phyloP scores from a whole-genome alignment of 495 filamentous ascomycete genomes.

The Symbiotaphrina buchneri region DNA sequence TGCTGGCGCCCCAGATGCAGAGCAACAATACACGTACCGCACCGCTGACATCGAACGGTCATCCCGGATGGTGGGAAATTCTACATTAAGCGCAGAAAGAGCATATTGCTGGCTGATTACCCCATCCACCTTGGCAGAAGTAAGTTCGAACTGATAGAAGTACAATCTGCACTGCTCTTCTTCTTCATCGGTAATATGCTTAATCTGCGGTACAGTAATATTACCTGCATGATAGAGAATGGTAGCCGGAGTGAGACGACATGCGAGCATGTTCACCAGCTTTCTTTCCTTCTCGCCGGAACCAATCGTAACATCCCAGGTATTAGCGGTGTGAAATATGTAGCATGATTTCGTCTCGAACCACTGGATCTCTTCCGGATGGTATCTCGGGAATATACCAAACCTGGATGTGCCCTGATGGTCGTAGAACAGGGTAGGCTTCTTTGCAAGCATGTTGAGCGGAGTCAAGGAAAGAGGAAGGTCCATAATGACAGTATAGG shows the following conservation, averaged over 20 bases:
- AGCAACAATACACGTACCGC: conserved; percentile 33
- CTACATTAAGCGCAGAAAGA: conserved; percentile 34
- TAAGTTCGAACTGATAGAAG: conserved; percentile 32
- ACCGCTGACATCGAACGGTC: conserved; percentile 26
- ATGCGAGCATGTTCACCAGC: conserved; percentile 39
- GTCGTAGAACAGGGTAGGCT: conserved; percentile 31
- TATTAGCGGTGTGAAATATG: conserved; percentile 46
- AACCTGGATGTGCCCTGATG: conserved; percentile 26
- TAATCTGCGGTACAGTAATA: conserved; percentile 19
- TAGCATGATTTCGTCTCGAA: conserved; percentile 38
- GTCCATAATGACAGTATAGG: conserved; percentile 40
- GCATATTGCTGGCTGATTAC: conserved; percentile 35
- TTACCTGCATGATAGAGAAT: conserved; percentile 35
- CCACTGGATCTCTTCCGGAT: conserved; percentile 30
- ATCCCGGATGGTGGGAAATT: conserved; percentile 32
- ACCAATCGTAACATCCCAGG: conserved; percentile 28
- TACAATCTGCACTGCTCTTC: conserved; percentile 42
- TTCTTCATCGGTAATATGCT: conserved; percentile 17
- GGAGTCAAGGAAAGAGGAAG: conserved; percentile 39
- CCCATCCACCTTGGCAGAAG: conserved; percentile 3
- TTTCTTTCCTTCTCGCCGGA: no score
- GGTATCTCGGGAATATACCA: conserved; percentile 35
- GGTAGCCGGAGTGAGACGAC: conserved; percentile 34
- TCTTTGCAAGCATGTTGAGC: conserved; percentile 25
- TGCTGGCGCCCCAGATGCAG: conserved; percentile 17